phyloP scores from a whole-genome alignment of 495 filamentous ascomycete species.

The Barbatosphaeria neglecta region DNA sequence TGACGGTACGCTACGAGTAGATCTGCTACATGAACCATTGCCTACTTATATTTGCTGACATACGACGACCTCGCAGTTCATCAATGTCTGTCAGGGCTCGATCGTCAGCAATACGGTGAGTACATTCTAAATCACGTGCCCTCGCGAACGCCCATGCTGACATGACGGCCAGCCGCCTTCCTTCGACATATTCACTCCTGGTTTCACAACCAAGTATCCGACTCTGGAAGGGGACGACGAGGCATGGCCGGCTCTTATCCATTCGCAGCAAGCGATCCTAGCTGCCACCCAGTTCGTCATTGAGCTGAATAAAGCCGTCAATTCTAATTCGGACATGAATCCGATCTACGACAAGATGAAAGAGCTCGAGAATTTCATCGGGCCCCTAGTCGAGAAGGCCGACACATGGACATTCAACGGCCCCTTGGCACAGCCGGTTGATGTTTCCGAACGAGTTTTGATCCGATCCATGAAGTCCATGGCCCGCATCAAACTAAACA shows the following conservation, averaged over 20 bases:
- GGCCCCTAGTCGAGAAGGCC: constrained; percentile 34
- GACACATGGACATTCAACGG: constrained; percentile 29
- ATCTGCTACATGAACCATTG: too few species aligned
- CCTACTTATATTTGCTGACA: not conserved
- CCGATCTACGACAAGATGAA: constrained; percentile 44
- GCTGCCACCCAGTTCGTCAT: constrained; percentile 45
- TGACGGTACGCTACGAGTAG: constrained; percentile 36
- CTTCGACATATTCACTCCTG: constrained; percentile 43
- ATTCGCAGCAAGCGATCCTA: constrained; percentile 45
- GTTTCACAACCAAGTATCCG: constrained; percentile 45
- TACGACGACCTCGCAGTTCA: constrained; percentile 28
- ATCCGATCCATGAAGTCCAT: constrained; percentile 42
- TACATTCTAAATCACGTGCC: not conserved
- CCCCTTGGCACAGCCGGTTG: constrained; percentile 27
- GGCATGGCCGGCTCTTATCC: constrained; percentile 44
- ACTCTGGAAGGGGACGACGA: constrained; percentile 36
- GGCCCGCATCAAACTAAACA: constrained; percentile 46
- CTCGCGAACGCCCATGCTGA: not conserved
- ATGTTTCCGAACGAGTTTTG: constrained; percentile 32
- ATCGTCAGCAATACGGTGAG: constrained; percentile 49
- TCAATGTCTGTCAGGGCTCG: constrained; percentile 46
- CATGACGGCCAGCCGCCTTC: constrained; percentile 33
- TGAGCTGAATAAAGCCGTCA: constrained; percentile 21
- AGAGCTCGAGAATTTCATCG: constrained; percentile 40
- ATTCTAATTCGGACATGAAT: constrained; percentile 28